These are phyloP conservation scores for Phaeosphaeriaceae sp. DNA, from an alignment of 2,329 filamentous ascomycete species.

Conservation along the genomic window DNA sequence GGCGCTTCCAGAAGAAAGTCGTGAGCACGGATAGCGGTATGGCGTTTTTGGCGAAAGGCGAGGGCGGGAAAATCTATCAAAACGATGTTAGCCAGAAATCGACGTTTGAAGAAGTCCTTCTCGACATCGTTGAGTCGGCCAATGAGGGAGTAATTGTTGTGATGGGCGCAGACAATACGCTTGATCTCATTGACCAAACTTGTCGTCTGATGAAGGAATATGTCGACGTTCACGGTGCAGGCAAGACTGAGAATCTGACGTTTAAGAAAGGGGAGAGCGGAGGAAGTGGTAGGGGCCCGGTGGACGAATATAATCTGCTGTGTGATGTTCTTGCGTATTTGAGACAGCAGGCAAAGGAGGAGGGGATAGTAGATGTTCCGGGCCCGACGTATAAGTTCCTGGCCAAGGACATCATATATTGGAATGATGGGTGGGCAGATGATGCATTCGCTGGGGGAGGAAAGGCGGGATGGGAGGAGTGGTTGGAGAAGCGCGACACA, in stretches of 20 bases:
- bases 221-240: neutral
- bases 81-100: neutral
- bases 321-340: slow-evolving; percentile 17
- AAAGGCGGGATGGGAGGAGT: slow-evolving; percentile 23
- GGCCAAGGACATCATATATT: slow-evolving; percentile 23
- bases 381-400: slow-evolving; percentile 19
- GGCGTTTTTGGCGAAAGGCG: slow-evolving; percentile 16
- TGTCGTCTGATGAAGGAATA: slow-evolving; percentile 20
- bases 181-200: slow-evolving; percentile 19
- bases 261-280: slow-evolving; percentile 10
- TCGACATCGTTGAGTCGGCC: neutral
- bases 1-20: slow-evolving; percentile 21
- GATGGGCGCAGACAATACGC: slow-evolving; percentile 12
- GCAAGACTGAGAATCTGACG: slow-evolving; percentile 4
- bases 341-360: slow-evolving; percentile 9
- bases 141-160: slow-evolving; percentile 14
- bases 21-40: slow-evolving; percentile 4
- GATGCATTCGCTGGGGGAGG: neutral
- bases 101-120: neutral
- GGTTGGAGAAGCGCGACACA: slow-evolving; percentile 4
- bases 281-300: slow-evolving; percentile 12
- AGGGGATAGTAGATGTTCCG: slow-evolving; percentile 14
- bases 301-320: slow-evolving; percentile 20
- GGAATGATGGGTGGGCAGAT: slow-evolving; percentile 19
- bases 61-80: neutral